Base-by-base conservation (phyloP, 2,329 filamentous ascomycete genomes). In the Nigrospora sphaerica region DNA sequence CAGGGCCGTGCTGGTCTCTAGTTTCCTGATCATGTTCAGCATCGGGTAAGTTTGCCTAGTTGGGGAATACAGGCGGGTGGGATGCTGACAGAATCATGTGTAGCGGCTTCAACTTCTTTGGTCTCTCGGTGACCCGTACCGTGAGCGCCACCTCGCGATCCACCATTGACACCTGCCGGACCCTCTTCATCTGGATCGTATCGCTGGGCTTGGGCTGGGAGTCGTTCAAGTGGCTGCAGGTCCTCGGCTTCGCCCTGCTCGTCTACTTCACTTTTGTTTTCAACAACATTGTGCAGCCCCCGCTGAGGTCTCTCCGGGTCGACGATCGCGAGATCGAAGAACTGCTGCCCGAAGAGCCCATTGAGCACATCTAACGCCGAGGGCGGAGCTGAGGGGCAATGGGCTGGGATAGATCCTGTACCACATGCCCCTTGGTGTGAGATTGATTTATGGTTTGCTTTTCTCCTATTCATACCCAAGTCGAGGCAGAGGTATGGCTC, bases 41-140 rank as follows among this genome's bases (percentile, higher is more conserved):
- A 98, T 98, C 58, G 92, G 92, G 86, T 95, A 80, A 62, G 81
- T 73, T 37, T 14, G 36, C 35, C 34, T 31, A 3, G 11, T 34
- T 16, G 12, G 12, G 6, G 12, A 10, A 28, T 10, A 28, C 10
- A 9, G 23, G 23, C 23, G 23, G 16, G 14, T 31, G 14, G 1
- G 12, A 17, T 31, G 33, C 42, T 44, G 35, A 36, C 10, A 17
- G 28, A 35, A 9, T 7, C 17, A 32, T 4, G 32, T 39, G 44
- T 38, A 95, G 89, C 52, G 91, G 92, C 45, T 98, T 97, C 79
- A 98, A 98, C 71, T 98, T 95, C 74, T 98, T 98, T 66, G 93
- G 93, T 9, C 79, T 98, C 11, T 93, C 88, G 1, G 92, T 98
- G 10, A 98, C 93, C 1, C 82, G 88, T 49, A 83, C 71, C 51